Conservation (phyloP, 805 yeast genomes). For the Starmerella khaoyaiensis region DNA sequence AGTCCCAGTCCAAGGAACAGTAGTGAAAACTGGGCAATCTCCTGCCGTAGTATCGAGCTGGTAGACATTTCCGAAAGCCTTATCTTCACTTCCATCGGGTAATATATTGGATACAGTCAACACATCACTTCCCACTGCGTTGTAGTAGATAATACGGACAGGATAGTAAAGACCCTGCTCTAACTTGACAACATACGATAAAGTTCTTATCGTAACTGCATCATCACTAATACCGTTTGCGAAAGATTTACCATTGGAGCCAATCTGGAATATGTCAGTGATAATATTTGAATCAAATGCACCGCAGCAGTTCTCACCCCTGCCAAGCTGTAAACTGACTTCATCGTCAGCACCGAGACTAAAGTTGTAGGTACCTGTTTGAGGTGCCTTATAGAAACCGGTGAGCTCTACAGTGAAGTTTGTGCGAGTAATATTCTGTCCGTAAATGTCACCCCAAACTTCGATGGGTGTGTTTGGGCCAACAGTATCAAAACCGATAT, state of each 20-base stretch:
- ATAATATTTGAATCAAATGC: conserved; percentile 1
- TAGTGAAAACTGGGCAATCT: conserved; percentile 5
- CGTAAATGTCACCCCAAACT: conserved; percentile 2
- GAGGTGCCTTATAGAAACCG: conserved; percentile 2
- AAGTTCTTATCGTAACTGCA: background rate
- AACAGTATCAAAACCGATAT: background rate
- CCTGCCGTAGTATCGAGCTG: conserved; percentile 1
- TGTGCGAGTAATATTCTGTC: background rate
- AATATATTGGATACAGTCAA: background rate
- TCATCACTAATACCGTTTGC: background rate
- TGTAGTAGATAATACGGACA: conserved; percentile 6
- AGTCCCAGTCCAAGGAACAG: conserved; percentile 3
- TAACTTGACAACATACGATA: background rate
- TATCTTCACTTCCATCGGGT: conserved; percentile 4
- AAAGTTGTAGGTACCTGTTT: conserved; percentile 3
- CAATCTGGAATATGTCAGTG: background rate
- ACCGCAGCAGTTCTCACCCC: conserved; percentile 7
- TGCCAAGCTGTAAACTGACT: conserved; percentile 5
- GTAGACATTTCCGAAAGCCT: conserved; percentile 1
- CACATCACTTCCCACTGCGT: background rate
- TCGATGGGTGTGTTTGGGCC: background rate
- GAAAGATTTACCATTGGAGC: background rate
- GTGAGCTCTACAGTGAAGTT: conserved; percentile 2
- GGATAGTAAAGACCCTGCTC: conserved; percentile 5
- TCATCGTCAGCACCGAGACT: conserved; percentile 2